Conservation (phyloP, 345 rosid genomes). For the Citrus maxima region DNA sequence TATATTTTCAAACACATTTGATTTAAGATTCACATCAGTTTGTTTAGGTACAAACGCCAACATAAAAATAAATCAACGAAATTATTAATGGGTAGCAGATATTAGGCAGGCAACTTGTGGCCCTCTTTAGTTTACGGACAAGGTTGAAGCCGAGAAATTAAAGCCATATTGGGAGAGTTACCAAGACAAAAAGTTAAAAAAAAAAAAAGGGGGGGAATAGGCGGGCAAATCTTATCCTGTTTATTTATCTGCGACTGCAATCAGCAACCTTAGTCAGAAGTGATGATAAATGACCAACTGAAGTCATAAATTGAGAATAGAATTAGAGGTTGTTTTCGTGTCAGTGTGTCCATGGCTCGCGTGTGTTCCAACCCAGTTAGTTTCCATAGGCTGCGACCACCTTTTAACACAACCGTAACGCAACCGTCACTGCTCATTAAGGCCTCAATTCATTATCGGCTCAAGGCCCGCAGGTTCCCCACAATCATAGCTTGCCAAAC, state of each 20-base stretch:
- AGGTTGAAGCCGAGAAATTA: neutral
- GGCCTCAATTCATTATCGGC: constrained; percentile 2
- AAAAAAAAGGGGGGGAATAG: too few species aligned
- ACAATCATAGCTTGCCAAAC: constrained; percentile 35
- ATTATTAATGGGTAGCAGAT: neutral
- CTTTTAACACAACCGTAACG: constrained; percentile 7
- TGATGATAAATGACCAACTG: too few species aligned
- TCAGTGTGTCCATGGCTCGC: constrained; percentile 23
- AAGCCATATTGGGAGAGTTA: neutral
- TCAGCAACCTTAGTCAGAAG: too few species aligned
- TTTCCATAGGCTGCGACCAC: constrained; percentile 38
- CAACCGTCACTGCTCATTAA: constrained; percentile 8
- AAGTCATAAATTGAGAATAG: too few species aligned
- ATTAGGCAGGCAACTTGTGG: neutral
- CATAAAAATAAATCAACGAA: neutral
- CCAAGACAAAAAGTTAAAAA: neutral
- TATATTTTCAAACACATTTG: too few species aligned
- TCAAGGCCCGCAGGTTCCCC: constrained; percentile 20
- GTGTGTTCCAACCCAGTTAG: constrained; percentile 34
- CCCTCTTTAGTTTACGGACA: neutral
- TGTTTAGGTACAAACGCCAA: neutral
- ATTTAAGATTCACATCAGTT: neutral
- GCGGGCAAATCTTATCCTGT: too few species aligned
- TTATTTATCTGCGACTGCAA: too few species aligned
- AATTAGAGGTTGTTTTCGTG: too few species aligned